A percentile compares a stretch with the other conserved stretches of the same genome.
These are phyloP conservation scores for Microdochium nivale DNA, from an alignment of 2,329 filamentous ascomycete genomes.

Conservation along the genomic window DNA sequence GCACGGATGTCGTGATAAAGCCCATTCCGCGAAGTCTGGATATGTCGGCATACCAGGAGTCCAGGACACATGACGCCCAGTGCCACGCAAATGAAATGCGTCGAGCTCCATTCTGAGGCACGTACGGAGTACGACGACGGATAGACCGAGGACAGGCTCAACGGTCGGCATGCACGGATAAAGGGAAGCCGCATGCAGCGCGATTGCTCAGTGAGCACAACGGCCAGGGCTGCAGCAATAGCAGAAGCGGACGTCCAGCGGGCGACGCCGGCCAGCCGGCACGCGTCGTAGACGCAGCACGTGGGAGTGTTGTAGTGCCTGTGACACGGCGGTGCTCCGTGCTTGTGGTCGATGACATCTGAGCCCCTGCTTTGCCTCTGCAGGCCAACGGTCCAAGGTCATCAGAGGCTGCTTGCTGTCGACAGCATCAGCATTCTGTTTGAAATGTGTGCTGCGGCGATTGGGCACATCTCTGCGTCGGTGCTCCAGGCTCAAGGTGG, in stretches of 20 bases:
- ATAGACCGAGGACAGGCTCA: not conserved
- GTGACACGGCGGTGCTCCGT: not conserved
- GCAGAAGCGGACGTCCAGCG: not conserved
- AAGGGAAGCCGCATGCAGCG: not conserved
- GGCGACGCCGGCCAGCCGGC: not conserved
- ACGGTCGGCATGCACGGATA: not conserved
- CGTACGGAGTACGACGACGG: not conserved
- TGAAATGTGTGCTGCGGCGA: too few species aligned
- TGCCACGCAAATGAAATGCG: not conserved
- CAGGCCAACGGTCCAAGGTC: too few species aligned
- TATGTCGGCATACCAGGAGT: too few species aligned
- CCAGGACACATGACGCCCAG: too few species aligned
- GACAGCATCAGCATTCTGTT: too few species aligned
- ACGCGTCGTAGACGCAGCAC: not conserved
- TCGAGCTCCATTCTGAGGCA: not conserved
- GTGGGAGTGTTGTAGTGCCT: not conserved
- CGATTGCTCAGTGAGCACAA: not conserved
- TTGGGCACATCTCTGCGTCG: not conserved
- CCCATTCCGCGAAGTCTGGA: too few species aligned
- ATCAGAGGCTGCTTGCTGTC: too few species aligned
- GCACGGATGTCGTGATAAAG: too few species aligned
- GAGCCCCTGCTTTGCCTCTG: not conserved
- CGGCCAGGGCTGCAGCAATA: not conserved
- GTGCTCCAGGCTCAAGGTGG: not conserved
- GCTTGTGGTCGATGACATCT: not conserved